A percentile compares a stretch with the other conserved stretches of the same genome.
phyloP scores from a whole-genome alignment of 108 stramenopile genomes.

The Nitzschia sp. region DNA sequence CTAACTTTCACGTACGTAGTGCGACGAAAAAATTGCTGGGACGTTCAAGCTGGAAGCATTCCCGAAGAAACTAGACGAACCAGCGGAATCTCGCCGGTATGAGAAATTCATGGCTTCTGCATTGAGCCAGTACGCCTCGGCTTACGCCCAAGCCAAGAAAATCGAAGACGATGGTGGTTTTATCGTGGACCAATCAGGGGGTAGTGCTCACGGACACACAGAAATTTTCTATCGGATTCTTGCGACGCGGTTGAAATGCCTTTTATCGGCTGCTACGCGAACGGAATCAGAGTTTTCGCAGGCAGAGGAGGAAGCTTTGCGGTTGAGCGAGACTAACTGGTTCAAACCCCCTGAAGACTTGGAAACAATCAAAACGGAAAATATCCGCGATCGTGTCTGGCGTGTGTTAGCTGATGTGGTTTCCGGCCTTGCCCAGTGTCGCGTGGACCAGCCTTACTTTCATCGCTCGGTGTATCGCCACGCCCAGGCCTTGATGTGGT shows the following conservation, averaged over 20 bases:
- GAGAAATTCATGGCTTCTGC: conserved; percentile 62
- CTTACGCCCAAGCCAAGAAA: conserved; percentile 51
- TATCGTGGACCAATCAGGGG: conserved; percentile 56
- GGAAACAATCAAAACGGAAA: background rate
- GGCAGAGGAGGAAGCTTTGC: conserved; percentile 68
- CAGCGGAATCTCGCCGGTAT: conserved; percentile 43
- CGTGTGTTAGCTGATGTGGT: conserved; percentile 70
- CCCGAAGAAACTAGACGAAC: conserved; percentile 1
- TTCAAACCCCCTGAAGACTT: conserved; percentile 28
- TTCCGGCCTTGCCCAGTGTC: conserved; percentile 64
- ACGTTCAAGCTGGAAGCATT: conserved; percentile 60
- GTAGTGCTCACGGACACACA: conserved; percentile 77
- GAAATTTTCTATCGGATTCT: conserved; percentile 84
- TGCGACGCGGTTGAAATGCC: conserved; percentile 77
- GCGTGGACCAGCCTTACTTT: conserved; percentile 63
- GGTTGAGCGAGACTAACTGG: conserved; percentile 55
- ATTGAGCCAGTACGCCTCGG: conserved; percentile 53
- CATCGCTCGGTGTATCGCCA: conserved; percentile 85
- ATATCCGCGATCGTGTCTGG: conserved; percentile 60
- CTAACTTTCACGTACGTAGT: conserved; percentile 31
- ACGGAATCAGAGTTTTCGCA: conserved; percentile 39
- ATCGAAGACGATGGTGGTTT: conserved; percentile 53
- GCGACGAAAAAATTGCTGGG: conserved; percentile 78
- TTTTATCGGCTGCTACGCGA: conserved; percentile 55
- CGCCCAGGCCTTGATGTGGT: conserved; percentile 83